These are phyloP conservation scores for Hortiboletus rubellus DNA, from an alignment of 1,284 basidiomycete species.

Conservation along the genomic window DNA sequence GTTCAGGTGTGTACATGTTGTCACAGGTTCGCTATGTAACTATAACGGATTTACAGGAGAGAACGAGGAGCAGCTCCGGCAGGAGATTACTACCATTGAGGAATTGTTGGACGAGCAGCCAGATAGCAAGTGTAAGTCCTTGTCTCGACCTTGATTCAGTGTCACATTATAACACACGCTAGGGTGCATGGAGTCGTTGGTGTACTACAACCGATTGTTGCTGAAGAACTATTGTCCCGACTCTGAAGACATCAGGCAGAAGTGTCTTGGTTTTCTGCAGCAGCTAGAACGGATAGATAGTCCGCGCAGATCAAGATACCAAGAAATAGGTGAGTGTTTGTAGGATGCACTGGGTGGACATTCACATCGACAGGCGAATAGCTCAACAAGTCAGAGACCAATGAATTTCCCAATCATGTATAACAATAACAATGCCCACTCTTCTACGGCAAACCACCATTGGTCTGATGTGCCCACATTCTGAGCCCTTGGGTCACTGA, in stretches of 20 bases:
- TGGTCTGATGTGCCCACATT: background rate
- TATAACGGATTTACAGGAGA: slow-evolving; percentile 44
- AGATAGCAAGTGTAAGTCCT: slow-evolving; percentile 84
- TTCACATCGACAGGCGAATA: slow-evolving; percentile 3
- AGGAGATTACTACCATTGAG: slow-evolving; percentile 82
- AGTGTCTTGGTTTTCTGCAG: slow-evolving; percentile 54
- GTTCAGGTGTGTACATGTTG: slow-evolving; percentile 51
- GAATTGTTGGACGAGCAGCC: slow-evolving; percentile 91
- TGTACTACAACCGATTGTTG: slow-evolving; percentile 72
- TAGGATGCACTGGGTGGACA: background rate
- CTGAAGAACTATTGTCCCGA: slow-evolving; percentile 46
- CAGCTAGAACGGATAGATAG: slow-evolving; percentile 60
- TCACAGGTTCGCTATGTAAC: background rate
- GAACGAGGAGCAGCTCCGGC: slow-evolving; percentile 54
- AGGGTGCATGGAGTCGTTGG: slow-evolving; percentile 95
- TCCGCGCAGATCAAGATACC: slow-evolving; percentile 58
- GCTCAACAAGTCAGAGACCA: slow-evolving; percentile 22
- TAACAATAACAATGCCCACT: background rate
- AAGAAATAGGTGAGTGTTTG: slow-evolving; percentile 53
- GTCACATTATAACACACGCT: background rate
- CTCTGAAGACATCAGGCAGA: slow-evolving; percentile 40
- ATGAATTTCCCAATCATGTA: slow-evolving; percentile 5
- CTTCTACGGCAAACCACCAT: background rate
- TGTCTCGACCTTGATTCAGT: background rate
- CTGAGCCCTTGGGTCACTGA: background rate